These are phyloP conservation scores for Tephrocybe sp. DNA, from an alignment of 768 basidiomycete species.

Conservation along the genomic window DNA sequence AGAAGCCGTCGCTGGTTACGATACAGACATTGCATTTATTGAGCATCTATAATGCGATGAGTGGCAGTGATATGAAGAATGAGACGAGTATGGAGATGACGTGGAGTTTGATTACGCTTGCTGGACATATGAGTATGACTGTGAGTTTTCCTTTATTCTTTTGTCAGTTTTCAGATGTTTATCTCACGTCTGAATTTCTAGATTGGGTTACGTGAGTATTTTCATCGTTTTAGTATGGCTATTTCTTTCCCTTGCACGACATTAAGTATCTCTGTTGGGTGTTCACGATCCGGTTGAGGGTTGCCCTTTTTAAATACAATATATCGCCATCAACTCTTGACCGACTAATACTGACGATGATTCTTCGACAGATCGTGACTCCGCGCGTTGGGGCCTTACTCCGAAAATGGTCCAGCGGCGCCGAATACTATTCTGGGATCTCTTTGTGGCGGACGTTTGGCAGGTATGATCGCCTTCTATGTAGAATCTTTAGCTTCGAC, in stretches of 20 bases:
- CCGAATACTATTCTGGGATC: conserved; percentile 75
- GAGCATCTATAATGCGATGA: conserved; percentile 73
- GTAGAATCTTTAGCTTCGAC: too few relatives aligned
- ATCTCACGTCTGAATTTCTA: conserved; percentile 19
- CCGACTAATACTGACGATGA: background rate
- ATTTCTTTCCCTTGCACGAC: too few relatives aligned
- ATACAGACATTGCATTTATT: conserved; percentile 69
- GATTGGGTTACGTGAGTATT: conserved; percentile 68
- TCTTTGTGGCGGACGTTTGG: conserved; percentile 73
- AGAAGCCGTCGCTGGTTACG: conserved; percentile 69
- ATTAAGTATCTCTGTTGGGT: too few relatives aligned
- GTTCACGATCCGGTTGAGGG: too few relatives aligned
- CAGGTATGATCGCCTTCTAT: too few relatives aligned
- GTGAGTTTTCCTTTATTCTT: conserved; percentile 34
- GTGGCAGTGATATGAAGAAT: conserved; percentile 55
- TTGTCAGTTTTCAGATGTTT: background rate
- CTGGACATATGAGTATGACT: conserved; percentile 63
- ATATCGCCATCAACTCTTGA: background rate
- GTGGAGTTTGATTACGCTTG: conserved; percentile 66
- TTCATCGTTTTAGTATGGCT: background rate
- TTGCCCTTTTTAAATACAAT: background rate
- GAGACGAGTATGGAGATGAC: conserved; percentile 76
- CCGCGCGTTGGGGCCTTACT: conserved; percentile 61
- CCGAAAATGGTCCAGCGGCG: conserved; percentile 64
- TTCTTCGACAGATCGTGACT: conserved; percentile 55